Evolutionary conservation across 2,329 filamentous ascomycete species (phyloP), one percentile per base, ranked within the genome.

Genomic region (Coniochaeta pulveracea): DNA sequence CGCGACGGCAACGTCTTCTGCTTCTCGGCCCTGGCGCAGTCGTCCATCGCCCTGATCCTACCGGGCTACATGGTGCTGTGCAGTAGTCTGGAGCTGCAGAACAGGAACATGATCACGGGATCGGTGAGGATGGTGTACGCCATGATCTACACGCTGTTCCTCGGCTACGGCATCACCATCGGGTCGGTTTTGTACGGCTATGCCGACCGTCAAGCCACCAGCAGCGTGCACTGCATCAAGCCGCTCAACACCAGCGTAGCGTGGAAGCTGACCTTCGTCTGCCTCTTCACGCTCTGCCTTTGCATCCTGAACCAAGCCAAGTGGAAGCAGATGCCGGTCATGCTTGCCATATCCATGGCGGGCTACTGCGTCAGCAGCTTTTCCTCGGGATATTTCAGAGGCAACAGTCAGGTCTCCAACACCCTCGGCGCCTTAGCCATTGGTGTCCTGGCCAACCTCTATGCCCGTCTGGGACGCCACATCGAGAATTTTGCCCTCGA

Each of bases 331-430:
- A 71, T 76, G 19, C 82, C 83, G 0, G 66, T 82, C 33, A 89
- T 89, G 82, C 58, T 82, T 4, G 27, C 72, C 37, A 86, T 93
- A 45, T 74, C 83, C 0, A 59, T 85, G 19, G 70, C 74, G 0
- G 85, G 84, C 7, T 91, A 82, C 49, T 62, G 76, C 6, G 79
- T 85, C 45, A 89, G 81, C 55, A 83, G 73, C 56, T 86, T 83
- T 55, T 75, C 72, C 10, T 72, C 72, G 19, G 61, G 67, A 19
- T 74, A 70, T 41, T 84, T 89, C 49, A 58, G 66, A 16, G 71
- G 67, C 32, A 86, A 84, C 45, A 72, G 74, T 0, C 82, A 88
- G 42, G 73, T 93, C 19, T 76, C 78, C 35, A 85, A 81, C 54
- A 84, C 83, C 26, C 66, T 91, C 2, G 82, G 82, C 19, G 83